These are phyloP conservation scores for Pichia sorboxylosa DNA, from an alignment of 1,139 yeast genomes.

Conservation along the genomic window DNA sequence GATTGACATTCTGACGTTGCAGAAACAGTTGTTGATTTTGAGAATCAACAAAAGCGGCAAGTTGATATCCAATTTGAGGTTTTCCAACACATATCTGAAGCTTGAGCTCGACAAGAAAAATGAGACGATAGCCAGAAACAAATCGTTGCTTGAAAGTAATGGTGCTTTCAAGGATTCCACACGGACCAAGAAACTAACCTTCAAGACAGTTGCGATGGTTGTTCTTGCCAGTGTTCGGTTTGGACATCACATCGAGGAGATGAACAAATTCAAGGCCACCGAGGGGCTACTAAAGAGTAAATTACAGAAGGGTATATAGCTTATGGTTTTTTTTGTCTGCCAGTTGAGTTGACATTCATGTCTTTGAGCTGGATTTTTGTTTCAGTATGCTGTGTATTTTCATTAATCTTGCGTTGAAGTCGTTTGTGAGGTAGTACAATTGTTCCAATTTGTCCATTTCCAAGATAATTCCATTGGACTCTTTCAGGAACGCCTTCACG, in stretches of 20 bases:
- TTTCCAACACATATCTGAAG: conserved; percentile 39
- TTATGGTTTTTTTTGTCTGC: too few species aligned
- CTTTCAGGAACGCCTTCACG: conserved; percentile 31
- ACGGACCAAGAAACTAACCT: neutral
- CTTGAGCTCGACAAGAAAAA: conserved; percentile 28
- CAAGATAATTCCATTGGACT: conserved; percentile 46
- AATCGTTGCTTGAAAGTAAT: conserved; percentile 2
- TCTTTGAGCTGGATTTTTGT: too few species aligned
- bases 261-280: conserved; percentile 9
- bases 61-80: conserved; percentile 37
- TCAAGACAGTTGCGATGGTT: neutral
- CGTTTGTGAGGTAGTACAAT: conserved; percentile 36
- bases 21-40: conserved; percentile 16
- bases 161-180: too few species aligned
- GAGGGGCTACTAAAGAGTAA: neutral
- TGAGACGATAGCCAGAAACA: conserved; percentile 8
- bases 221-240: conserved; percentile 38
- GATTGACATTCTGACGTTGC: conserved; percentile 12
- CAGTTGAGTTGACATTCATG: too few species aligned
- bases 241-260: conserved; percentile 22
- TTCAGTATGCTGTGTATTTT: too few species aligned
- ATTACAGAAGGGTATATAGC: too few species aligned
- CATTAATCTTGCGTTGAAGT: conserved; percentile 28
- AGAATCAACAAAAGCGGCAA: conserved; percentile 18
- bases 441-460: conserved; percentile 64